Conservation (phyloP, 805 yeast species). For the Ogataea ganodermae region DNA sequence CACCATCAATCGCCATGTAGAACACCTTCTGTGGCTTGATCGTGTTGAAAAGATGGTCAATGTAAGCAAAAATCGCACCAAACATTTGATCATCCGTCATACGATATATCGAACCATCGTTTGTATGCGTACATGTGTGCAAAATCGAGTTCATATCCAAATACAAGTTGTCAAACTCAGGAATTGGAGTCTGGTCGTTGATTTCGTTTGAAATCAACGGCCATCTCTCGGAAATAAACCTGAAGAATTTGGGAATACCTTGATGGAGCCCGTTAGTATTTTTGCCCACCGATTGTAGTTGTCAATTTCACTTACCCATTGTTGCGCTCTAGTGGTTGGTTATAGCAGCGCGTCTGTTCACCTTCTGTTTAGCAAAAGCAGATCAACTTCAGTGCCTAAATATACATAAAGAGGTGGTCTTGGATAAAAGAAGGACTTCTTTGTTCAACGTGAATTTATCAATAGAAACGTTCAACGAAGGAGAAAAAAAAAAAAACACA, state of each 20-base stretch:
- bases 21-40: conserved; percentile 85
- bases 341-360: not conserved
- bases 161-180: conserved; percentile 93
- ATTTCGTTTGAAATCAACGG: conserved; percentile 89
- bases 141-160: conserved; percentile 97
- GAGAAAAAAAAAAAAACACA: not conserved
- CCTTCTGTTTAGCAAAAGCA: not conserved
- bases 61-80: conserved; percentile 89
- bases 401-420: not conserved
- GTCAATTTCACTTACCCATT: conserved; percentile 17
- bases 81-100: conserved; percentile 90
- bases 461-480: conserved; percentile 4
- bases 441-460: not conserved
- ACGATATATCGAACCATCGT: conserved; percentile 59
- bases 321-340: not conserved
- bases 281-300: not conserved
- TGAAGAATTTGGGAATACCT: conserved; percentile 97
- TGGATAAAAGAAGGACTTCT: too few species aligned
- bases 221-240: conserved; percentile 98
- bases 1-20: conserved; percentile 98
- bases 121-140: conserved; percentile 90
- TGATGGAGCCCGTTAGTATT: not conserved
- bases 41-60: conserved; percentile 87
- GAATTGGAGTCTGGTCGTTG: conserved; percentile 70
- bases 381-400: not conserved